Percentiles rank a stretch among this genome's conserved stretches.
Conservation (phyloP, 2,329 filamentous ascomycete species). For the Aspergillus sp. region DNA sequence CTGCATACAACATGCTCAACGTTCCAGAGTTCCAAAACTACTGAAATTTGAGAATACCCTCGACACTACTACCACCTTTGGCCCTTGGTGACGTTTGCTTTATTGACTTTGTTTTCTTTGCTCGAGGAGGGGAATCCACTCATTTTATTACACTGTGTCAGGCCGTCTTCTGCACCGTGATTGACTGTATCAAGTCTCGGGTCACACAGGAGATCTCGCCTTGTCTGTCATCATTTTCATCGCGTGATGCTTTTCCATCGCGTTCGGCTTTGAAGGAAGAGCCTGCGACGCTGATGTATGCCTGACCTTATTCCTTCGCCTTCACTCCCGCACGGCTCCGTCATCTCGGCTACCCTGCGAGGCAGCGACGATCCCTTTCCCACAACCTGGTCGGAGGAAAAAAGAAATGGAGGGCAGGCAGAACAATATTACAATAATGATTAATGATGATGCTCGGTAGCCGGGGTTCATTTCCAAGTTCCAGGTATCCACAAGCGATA, state of each 20-base stretch:
- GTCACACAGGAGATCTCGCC: not conserved
- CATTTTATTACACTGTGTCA: not conserved
- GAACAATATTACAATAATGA: not conserved
- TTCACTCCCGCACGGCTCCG: not conserved
- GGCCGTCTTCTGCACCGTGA: constrained; percentile 11
- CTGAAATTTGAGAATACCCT: not conserved
- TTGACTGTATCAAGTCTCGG: constrained; percentile 4
- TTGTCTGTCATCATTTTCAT: constrained; percentile 6
- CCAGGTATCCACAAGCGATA: not conserved
- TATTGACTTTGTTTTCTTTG: not conserved
- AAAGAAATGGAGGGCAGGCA: not conserved
- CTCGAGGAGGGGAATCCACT: not conserved
- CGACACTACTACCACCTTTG: too few relatives aligned
- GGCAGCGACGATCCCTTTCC: not conserved
- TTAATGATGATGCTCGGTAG: too few relatives aligned
- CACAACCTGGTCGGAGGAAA: not conserved
- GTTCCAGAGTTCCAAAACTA: not conserved
- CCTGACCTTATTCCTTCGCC: constrained; percentile 6
- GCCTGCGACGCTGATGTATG: constrained; percentile 12
- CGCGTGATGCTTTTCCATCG: constrained; percentile 15
- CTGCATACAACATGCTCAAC: not conserved
- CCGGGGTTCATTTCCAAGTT: not conserved
- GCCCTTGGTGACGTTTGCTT: not conserved
- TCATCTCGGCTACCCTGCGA: not conserved
- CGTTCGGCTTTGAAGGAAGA: constrained; percentile 10